A percentile compares a stretch with the other conserved stretches of the same genome.
Evolutionary conservation across 2,329 filamentous ascomycete species (phyloP).

Genomic region (Pseudocercospora fijiensis): DNA sequence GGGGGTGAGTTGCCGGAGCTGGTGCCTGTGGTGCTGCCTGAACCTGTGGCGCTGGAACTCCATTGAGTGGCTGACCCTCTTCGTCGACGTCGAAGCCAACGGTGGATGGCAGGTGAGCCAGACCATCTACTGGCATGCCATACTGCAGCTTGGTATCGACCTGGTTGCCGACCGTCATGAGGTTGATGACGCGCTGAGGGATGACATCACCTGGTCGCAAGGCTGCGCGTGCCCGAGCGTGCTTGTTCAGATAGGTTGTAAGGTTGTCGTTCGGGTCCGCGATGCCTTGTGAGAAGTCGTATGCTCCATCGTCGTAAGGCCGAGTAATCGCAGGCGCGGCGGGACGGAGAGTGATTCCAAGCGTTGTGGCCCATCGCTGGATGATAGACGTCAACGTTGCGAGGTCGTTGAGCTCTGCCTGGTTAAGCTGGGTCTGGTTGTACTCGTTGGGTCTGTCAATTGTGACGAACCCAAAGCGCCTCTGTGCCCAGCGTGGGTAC

Average conservation of each 20-base stretch:
- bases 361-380: neutral
- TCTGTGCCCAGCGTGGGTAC: neutral
- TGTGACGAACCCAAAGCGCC: neutral
- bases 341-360: neutral
- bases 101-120: neutral
- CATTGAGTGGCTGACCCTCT: neutral
- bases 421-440: neutral
- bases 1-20: too few relatives aligned
- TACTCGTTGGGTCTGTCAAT: neutral
- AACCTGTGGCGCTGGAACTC: neutral
- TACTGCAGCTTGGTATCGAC: neutral
- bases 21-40: neutral
- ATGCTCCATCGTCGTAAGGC: neutral
- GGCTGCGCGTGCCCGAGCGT: neutral
- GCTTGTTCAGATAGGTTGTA: neutral
- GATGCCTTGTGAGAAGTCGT: neutral
- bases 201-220: neutral
- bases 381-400: neutral
- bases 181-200: neutral
- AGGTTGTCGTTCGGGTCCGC: neutral
- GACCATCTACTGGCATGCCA: neutral
- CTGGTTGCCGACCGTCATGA: neutral
- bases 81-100: neutral
- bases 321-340: too few relatives aligned
- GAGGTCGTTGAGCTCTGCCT: neutral